A percentile compares a stretch with the other conserved stretches of the same genome.
Evolutionary conservation across 2,329 filamentous ascomycete genomes (phyloP).

Genomic region (Lachnellula arida): DNA sequence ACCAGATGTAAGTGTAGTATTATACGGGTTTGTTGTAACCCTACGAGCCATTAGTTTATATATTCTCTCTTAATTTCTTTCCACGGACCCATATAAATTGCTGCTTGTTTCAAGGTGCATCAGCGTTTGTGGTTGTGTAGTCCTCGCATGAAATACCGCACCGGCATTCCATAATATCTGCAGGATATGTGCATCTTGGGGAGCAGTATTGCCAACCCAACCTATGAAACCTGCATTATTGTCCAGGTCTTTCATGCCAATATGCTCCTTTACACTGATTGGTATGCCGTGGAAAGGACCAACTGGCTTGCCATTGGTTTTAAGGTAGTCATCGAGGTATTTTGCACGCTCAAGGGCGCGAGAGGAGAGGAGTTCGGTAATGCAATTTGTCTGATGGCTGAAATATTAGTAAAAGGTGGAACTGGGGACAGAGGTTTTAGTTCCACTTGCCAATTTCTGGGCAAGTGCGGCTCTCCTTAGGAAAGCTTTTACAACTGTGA

Average conservation of each 20-base stretch:
- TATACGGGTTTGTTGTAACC: conserved; percentile 50
- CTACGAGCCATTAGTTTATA: conserved; percentile 26
- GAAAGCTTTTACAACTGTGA: conserved; percentile 47
- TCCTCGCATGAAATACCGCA: conserved; percentile 47
- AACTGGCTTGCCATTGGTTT: conserved; percentile 28
- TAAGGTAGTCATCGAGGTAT: conserved; percentile 32
- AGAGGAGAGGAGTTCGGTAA: conserved; percentile 39
- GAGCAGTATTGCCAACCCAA: conserved; percentile 42
- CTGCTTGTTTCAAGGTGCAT: conserved; percentile 50
- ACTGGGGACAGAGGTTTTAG: not conserved
- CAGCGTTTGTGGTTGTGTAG: conserved; percentile 49
- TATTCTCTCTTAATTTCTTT: too few relatives aligned
- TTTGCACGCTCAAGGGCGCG: conserved; percentile 31
- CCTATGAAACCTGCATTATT: conserved; percentile 45
- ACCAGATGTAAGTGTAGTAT: conserved; percentile 45
- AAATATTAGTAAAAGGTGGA: not conserved
- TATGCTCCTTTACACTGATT: conserved; percentile 49
- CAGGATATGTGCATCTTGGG: conserved; percentile 44
- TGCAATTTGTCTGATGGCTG: conserved; percentile 39
- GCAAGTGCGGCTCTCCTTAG: conserved; percentile 50
- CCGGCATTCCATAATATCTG: conserved; percentile 43
- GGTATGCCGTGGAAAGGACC: conserved; percentile 43
- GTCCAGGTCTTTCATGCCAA: conserved; percentile 44
- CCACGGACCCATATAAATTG: conserved; percentile 41
- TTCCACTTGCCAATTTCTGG: conserved; percentile 40